Evolutionary conservation across 2,329 filamentous ascomycete species (phyloP).

Genomic region (Monosporascus sp.): DNA sequence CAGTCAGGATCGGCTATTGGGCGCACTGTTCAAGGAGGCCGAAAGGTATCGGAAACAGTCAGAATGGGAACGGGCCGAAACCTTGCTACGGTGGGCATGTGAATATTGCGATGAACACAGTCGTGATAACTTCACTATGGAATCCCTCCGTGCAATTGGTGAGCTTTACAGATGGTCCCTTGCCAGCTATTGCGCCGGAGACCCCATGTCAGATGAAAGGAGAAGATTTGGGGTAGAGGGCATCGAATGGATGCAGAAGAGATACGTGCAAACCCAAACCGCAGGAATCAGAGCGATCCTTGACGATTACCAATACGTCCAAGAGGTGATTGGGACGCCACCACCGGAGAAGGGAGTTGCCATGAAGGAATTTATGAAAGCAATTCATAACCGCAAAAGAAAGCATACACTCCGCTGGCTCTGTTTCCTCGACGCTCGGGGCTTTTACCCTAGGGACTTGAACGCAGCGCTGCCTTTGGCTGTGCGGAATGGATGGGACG

Average conservation of each 20-base stretch:
- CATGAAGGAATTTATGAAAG: not conserved
- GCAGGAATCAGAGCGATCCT: not conserved
- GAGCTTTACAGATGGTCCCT: not conserved
- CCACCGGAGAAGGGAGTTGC: not conserved
- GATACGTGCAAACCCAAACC: not conserved
- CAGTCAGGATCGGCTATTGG: not conserved
- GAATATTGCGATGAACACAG: not conserved
- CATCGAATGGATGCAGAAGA: not conserved
- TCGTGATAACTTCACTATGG: not conserved
- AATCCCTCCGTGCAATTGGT: not conserved
- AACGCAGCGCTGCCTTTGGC: conserved; percentile 7
- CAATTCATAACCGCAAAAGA: not conserved
- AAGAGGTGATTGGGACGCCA: not conserved
- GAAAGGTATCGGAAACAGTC: not conserved
- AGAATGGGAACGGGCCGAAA: not conserved
- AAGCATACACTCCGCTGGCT: not conserved
- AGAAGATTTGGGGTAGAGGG: not conserved
- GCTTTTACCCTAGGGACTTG: not conserved
- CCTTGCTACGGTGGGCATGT: not conserved
- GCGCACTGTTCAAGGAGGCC: not conserved
- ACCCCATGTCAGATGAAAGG: not conserved
- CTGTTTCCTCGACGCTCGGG: not conserved
- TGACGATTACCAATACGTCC: not conserved
- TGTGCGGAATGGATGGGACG: conserved; percentile 8
- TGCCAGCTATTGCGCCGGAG: not conserved